phyloP scores from a whole-genome alignment of 192 early-diverging fungal species.

The Coemansia sp. region DNA sequence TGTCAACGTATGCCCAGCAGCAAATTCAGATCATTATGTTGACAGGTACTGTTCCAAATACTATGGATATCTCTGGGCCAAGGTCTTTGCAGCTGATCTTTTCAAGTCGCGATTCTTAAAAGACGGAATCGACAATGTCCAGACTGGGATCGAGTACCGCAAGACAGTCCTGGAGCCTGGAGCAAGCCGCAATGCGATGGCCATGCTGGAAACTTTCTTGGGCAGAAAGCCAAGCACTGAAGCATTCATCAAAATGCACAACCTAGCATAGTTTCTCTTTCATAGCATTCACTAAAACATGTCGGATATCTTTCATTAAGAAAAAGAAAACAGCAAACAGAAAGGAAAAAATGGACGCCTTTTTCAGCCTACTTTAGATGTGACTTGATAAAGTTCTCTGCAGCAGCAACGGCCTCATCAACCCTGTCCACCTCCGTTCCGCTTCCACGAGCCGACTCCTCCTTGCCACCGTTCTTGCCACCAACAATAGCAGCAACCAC shows the following conservation, averaged over 20 bases:
- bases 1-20: constrained; percentile 37
- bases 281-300: neutral
- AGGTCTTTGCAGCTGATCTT: constrained; percentile 78
- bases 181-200: neutral
- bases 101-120: constrained; percentile 64
- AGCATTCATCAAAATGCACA: neutral
- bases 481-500: constrained; percentile 80
- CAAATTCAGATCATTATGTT: constrained; percentile 59
- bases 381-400: constrained; percentile 72
- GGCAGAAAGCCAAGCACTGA: constrained; percentile 5
- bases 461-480: constrained; percentile 94
- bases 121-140: constrained; percentile 44
- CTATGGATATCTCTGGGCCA: constrained; percentile 71
- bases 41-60: constrained; percentile 66
- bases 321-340: neutral
- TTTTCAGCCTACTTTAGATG: neutral
- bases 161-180: constrained; percentile 11
- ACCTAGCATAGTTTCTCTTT: too few species aligned
- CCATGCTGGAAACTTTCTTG: constrained; percentile 5
- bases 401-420: constrained; percentile 73
- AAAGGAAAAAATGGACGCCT: neutral
- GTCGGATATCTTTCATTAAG: neutral
- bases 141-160: constrained; percentile 9
- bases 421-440: constrained; percentile 66
- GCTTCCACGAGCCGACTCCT: constrained; percentile 89